These are phyloP conservation scores for Crithidia brevicula DNA, from an alignment of 208 protist species.

Conservation along the genomic window DNA sequence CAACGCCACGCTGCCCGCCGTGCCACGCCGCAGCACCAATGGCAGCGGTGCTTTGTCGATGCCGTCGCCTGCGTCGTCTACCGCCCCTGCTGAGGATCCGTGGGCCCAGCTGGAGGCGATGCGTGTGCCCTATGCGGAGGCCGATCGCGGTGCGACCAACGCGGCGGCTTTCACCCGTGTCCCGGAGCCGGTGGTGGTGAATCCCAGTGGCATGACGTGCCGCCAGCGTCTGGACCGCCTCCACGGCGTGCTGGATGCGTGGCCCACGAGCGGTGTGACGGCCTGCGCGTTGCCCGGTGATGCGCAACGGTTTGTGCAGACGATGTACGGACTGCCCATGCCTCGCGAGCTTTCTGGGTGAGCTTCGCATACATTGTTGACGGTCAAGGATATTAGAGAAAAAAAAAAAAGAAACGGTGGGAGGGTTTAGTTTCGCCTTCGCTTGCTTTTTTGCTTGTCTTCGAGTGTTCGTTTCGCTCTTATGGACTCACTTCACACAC, in stretches of 20 bases:
- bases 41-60: background rate
- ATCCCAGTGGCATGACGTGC: slow-evolving; percentile 52
- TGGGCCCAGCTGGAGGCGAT: slow-evolving; percentile 56
- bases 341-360: slow-evolving; percentile 50
- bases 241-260: slow-evolving; percentile 54
- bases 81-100: slow-evolving; percentile 26
- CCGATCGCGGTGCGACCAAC: slow-evolving; percentile 12
- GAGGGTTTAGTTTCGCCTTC: background rate
- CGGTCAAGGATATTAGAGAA: background rate
- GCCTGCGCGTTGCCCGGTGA: slow-evolving; percentile 40
- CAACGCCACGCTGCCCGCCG: slow-evolving; percentile 22
- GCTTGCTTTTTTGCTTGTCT: slow-evolving; percentile 24
- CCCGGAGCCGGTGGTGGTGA: slow-evolving; percentile 59
- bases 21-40: background rate
- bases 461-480: no score
- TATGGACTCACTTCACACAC: no score
- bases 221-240: slow-evolving; percentile 51
- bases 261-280: slow-evolving; percentile 54
- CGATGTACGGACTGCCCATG: slow-evolving; percentile 57
- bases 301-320: slow-evolving; percentile 48
- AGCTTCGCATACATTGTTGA: background rate
- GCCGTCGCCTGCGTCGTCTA: background rate
- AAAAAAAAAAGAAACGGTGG: background rate
- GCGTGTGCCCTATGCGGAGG: slow-evolving; percentile 47
- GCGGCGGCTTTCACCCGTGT: slow-evolving; percentile 24